Base-by-base conservation (phyloP, 2,329 filamentous ascomycete species). In the Apiospora saccharicola region DNA sequence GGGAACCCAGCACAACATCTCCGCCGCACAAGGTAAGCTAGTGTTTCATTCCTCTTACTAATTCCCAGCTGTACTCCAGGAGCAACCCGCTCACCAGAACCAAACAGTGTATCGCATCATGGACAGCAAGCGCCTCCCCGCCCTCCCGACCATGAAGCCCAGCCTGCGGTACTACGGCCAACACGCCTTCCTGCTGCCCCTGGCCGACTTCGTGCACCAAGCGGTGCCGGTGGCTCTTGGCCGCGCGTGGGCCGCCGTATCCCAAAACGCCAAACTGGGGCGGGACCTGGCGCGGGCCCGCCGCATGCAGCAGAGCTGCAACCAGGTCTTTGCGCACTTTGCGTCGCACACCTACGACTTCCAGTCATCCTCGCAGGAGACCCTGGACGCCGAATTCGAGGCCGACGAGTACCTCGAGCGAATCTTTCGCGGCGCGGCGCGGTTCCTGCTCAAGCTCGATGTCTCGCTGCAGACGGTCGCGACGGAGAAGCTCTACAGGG, bases 141-240 rank as follows among this genome's bases (percentile, higher is more conserved):
- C 30, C 0, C 57, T n/a, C 57, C 57, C 57, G 34, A 41, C 57
- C 34, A 41, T 64, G 34, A 41, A 64, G 34, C 57, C 57, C 57
- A 41, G n/a, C 30, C 57, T 64, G 34, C 57, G 57, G 2, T 64
- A 64, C 57, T 22, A 64, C 57, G 57, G 57, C 57, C 57, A 41
- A 3, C 37, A 24, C 57, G 30, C 57, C 57, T 34, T 64, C 57
- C n/a, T 19, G 57, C 57, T 64, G 34, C 19, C 57, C 34, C 8
- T 64, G 8, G 57, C 57, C 57, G 57, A 64, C 57, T 64, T 64
- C 57, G 57, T 64, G 57, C 57, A 64, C 57, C 57, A 64, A 10
- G 34, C 30, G 8, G 57, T 64, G 8, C 57, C 57, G 16, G 34
- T 64, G 3, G 34, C 57, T 10, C 57, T 64, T 8, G 57, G 57